Percentiles rank a stretch among this genome's conserved stretches.
Conservation (phyloP, 805 yeast species). For the Kodamaea nitidulidarum region DNA sequence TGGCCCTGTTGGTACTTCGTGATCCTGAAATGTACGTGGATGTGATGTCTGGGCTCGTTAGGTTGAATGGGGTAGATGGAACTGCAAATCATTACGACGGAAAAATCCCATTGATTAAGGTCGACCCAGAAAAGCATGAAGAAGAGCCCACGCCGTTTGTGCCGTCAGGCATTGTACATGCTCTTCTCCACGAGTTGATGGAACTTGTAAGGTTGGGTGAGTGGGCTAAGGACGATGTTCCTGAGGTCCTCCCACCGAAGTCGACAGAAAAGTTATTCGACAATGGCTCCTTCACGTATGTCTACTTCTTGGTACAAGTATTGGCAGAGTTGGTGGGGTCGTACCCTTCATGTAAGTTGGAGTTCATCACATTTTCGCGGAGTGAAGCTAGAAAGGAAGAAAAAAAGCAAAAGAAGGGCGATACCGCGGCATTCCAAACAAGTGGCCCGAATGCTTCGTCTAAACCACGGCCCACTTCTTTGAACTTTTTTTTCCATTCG, state of each 20-base stretch:
- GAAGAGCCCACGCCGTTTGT: conserved; percentile 25
- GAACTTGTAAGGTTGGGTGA: conserved; percentile 31
- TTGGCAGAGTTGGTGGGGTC: conserved; percentile 72
- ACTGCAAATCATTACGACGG: conserved; percentile 8
- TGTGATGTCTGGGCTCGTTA: conserved; percentile 36
- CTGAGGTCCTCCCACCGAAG: conserved; percentile 1
- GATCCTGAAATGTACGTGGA: conserved; percentile 49
- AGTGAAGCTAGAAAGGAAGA: not conserved
- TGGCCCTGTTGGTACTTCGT: conserved; percentile 44
- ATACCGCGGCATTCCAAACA: too few relatives aligned
- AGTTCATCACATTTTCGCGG: conserved; percentile 66
- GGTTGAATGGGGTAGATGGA: conserved; percentile 44
- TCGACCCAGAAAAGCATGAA: conserved; percentile 13
- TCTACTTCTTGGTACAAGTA: conserved; percentile 62
- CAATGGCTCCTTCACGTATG: conserved; percentile 50
- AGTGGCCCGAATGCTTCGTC: too few relatives aligned
- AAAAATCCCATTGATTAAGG: conserved; percentile 10
- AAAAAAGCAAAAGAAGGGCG: conserved; percentile 10
- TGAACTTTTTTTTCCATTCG: conserved; percentile 3
- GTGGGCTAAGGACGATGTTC: conserved; percentile 25
- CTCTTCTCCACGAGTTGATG: conserved; percentile 65
- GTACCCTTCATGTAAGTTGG: conserved; percentile 76
- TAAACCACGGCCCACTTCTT: not conserved
- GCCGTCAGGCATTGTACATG: conserved; percentile 52
- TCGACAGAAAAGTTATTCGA: conserved; percentile 9